Percentiles rank a stretch among this genome's conserved stretches.
These are phyloP conservation scores for Thraustochytrium striatum DNA, from an alignment of 352 stramenopile species.

Conservation along the genomic window DNA sequence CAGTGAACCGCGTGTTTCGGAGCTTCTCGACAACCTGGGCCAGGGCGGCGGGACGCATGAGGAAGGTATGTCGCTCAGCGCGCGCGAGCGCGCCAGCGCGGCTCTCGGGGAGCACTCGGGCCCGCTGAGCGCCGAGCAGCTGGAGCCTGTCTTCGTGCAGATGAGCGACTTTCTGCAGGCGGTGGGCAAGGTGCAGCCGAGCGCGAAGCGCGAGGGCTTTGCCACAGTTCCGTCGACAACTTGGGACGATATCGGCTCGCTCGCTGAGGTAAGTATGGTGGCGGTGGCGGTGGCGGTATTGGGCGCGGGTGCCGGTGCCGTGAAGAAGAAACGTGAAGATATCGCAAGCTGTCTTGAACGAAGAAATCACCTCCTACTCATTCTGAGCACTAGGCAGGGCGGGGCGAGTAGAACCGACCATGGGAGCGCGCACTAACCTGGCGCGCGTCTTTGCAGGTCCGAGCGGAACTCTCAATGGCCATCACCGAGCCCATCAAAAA, in stretches of 20 bases:
- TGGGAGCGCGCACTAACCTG: background rate
- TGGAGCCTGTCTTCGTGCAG: slow-evolving; percentile 84
- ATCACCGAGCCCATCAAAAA: slow-evolving; percentile 95
- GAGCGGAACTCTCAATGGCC: slow-evolving; percentile 90
- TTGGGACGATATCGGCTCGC: slow-evolving; percentile 94
- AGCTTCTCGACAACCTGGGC: slow-evolving; percentile 25
- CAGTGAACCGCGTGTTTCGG: slow-evolving; percentile 95
- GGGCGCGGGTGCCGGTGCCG: background rate
- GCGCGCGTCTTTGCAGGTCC: slow-evolving; percentile 67
- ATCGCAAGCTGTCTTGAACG: slow-evolving; percentile 1
- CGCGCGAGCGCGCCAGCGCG: background rate
- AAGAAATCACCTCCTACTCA: slow-evolving; percentile 49
- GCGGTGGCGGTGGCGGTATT: background rate
- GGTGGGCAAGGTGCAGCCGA: slow-evolving; percentile 93
- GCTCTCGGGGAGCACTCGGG: slow-evolving; percentile 49
- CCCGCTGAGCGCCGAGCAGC: slow-evolving; percentile 79
- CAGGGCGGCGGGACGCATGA: background rate
- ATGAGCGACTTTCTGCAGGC: slow-evolving; percentile 94
- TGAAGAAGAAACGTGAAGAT: slow-evolving; percentile 36
- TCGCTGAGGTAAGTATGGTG: slow-evolving; percentile 60
- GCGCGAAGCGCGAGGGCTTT: slow-evolving; percentile 96
- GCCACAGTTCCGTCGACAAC: slow-evolving; percentile 94
- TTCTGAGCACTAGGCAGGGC: slow-evolving; percentile 38
- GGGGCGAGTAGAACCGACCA: background rate
- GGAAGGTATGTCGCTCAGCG: background rate